Evolutionary conservation across 139 green algal genomes (phyloP).

Genomic region (Ostreobium quekettii): DNA sequence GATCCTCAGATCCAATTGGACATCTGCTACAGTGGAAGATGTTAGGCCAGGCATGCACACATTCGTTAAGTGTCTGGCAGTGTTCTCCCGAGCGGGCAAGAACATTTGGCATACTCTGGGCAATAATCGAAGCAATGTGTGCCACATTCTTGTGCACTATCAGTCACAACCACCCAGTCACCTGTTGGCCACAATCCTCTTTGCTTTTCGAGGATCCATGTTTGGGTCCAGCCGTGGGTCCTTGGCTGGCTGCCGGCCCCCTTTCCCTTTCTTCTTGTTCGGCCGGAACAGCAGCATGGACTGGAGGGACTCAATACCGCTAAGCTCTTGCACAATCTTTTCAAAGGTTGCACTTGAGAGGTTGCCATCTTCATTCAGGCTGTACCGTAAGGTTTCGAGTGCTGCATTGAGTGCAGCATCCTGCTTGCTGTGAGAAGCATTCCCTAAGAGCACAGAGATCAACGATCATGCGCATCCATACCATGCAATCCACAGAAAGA

Average conservation of each 20-base stretch:
- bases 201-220: constrained; percentile 62
- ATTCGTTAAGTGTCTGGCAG: too few relatives aligned
- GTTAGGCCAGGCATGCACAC: too few relatives aligned
- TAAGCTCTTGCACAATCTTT: constrained; percentile 19
- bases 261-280: constrained; percentile 50
- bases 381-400: constrained; percentile 2
- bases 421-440: neutral
- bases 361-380: constrained; percentile 1
- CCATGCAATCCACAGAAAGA: too few relatives aligned
- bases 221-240: constrained; percentile 71
- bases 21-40: too few relatives aligned
- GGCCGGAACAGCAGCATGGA: constrained; percentile 20
- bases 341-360: constrained; percentile 10
- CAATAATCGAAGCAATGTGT: too few relatives aligned
- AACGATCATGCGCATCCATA: too few relatives aligned
- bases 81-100: too few relatives aligned
- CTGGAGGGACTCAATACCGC: constrained; percentile 18
- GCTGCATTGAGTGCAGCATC: constrained; percentile 9
- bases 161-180: neutral
- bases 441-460: too few relatives aligned
- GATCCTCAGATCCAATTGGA: too few relatives aligned
- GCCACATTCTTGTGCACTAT: too few relatives aligned
- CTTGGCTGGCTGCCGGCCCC: constrained; percentile 52
- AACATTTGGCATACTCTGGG: too few relatives aligned
- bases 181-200: constrained; percentile 70